A percentile compares a stretch with the other conserved stretches of the same genome.
Conservation (phyloP, 768 basidiomycete species). For the Podaxis sp. region DNA sequence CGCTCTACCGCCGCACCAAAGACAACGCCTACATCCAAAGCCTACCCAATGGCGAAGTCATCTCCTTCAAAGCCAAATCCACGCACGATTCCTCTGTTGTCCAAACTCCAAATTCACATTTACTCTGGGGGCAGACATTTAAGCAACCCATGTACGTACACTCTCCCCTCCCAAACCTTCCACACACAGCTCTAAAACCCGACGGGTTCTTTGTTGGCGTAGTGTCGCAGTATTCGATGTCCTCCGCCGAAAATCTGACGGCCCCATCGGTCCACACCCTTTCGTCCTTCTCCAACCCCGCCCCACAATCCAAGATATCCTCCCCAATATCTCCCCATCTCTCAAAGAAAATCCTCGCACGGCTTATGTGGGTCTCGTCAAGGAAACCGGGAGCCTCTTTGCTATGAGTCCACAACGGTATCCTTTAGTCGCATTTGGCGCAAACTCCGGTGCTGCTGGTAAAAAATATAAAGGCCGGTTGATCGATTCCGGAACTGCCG, state of each 20-base stretch:
- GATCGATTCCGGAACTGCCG: background rate
- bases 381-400: slow-evolving; percentile 69
- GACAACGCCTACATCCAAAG: slow-evolving; percentile 82
- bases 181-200: background rate
- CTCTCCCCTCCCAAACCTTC: background rate
- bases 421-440: slow-evolving; percentile 75
- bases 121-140: slow-evolving; percentile 60
- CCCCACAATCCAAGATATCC: slow-evolving; percentile 66
- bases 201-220: background rate
- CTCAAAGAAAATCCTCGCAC: slow-evolving; percentile 47
- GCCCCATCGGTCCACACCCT: slow-evolving; percentile 37
- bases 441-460: slow-evolving; percentile 14
- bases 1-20: slow-evolving; percentile 67
- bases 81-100: slow-evolving; percentile 14
- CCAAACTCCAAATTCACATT: slow-evolving; percentile 26
- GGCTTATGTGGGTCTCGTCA: slow-evolving; percentile 80
- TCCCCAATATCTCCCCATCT: slow-evolving; percentile 47
- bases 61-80: slow-evolving; percentile 57
- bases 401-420: slow-evolving; percentile 81
- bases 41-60: slow-evolving; percentile 71
- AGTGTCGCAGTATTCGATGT: slow-evolving; percentile 87
- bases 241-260: slow-evolving; percentile 33
- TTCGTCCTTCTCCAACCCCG: slow-evolving; percentile 88
- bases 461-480: slow-evolving; percentile 9
- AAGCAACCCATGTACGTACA: slow-evolving; percentile 60